phyloP scores from a whole-genome alignment of 2,329 filamentous ascomycete species.

The Fusarium mundagurra region DNA sequence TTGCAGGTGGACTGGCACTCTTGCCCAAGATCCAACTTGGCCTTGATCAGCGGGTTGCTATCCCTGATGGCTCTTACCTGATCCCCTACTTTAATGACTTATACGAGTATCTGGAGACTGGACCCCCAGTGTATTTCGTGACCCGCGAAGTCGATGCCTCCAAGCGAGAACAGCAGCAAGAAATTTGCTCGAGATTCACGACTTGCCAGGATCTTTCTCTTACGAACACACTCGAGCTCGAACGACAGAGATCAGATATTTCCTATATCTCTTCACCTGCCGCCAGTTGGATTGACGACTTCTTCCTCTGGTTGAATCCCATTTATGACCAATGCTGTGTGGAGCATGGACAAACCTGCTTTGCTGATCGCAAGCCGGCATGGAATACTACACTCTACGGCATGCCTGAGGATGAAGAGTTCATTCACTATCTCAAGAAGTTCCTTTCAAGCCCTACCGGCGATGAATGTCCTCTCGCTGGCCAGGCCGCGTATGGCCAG shows the following conservation, averaged over 20 bases:
- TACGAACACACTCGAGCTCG: constrained; percentile 90
- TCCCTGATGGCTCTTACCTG: constrained; percentile 92
- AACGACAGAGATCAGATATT: constrained; percentile 86
- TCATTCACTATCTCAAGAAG: constrained; percentile 83
- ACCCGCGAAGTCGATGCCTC: constrained; percentile 84
- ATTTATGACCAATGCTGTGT: constrained; percentile 76
- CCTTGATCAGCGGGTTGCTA: constrained; percentile 92
- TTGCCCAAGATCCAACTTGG: constrained; percentile 87
- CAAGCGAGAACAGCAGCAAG: constrained; percentile 77
- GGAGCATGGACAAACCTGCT: constrained; percentile 78
- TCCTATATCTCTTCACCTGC: constrained; percentile 90
- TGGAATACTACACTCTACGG: constrained; percentile 92
- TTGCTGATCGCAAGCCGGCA: constrained; percentile 76
- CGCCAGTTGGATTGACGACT: constrained; percentile 97
- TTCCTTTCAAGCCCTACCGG: constrained; percentile 85
- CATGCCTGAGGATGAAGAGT: constrained; percentile 95
- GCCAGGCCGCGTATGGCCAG: constrained; percentile 85
- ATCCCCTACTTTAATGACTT: constrained; percentile 97
- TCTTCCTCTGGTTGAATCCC: constrained; percentile 96
- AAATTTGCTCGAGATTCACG: constrained; percentile 90
- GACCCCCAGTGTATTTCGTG: constrained; percentile 96
- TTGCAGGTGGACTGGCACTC: constrained; percentile 85
- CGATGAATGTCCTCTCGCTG: constrained; percentile 86
- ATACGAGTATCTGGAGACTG: constrained; percentile 89
- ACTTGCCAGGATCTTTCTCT: constrained; percentile 87